Percentiles rank a stretch among this genome's conserved stretches.
phyloP scores from a whole-genome alignment of 164 flowering plant genomes.

The Vitis cinerea region DNA sequence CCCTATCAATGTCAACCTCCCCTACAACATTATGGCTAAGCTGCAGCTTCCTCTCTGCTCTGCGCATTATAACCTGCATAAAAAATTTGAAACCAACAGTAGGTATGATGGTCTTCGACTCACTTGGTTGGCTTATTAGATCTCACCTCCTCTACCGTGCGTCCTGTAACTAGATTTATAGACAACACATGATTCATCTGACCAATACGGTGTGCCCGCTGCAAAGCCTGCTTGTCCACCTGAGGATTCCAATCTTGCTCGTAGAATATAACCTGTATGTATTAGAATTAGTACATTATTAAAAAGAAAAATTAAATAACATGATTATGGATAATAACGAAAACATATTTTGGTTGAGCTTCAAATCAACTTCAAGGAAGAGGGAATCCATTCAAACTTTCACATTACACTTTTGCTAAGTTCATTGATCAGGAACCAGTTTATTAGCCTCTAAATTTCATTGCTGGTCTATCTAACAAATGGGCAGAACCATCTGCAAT shows the following conservation, averaged over 20 bases:
- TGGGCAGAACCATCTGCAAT: too few relatives aligned
- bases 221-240: slow-evolving; percentile 94
- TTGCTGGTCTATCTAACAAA: too few relatives aligned
- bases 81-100: slow-evolving; percentile 4
- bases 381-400: too few relatives aligned
- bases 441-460: too few relatives aligned
- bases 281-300: not conserved
- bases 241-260: slow-evolving; percentile 99
- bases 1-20: slow-evolving; percentile 38
- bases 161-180: slow-evolving; percentile 64
- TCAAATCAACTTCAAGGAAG: not conserved
- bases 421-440: too few relatives aligned
- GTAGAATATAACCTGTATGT: slow-evolving; percentile 77
- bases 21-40: slow-evolving; percentile 79
- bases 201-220: slow-evolving; percentile 93
- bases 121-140: not conserved
- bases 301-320: not conserved
- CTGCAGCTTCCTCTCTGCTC: slow-evolving; percentile 79
- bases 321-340: not conserved
- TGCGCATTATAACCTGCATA: slow-evolving; percentile 74
- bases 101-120: not conserved
- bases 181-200: slow-evolving; percentile 83
- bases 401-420: too few relatives aligned
- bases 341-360: not conserved
- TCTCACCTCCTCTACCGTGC: slow-evolving; percentile 79